A percentile compares a stretch with the other conserved stretches of the same genome.
These are phyloP conservation scores for Kwoniella sp. DNA, from an alignment of 768 basidiomycete genomes.

Conservation along the genomic window DNA sequence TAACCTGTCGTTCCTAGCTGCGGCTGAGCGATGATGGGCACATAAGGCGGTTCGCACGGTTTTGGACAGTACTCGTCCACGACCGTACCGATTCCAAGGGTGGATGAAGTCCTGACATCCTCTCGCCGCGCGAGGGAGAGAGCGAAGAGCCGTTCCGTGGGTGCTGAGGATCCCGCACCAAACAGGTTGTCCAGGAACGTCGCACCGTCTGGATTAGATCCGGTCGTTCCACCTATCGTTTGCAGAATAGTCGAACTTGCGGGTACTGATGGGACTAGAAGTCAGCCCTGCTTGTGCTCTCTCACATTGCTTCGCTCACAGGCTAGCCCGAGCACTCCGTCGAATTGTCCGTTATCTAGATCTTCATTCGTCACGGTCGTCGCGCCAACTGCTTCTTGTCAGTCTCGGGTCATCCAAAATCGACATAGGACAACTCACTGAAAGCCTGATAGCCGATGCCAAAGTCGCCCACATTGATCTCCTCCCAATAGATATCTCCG, in stretches of 20 bases:
- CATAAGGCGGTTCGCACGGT: slow-evolving; percentile 39
- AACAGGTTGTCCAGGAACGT: slow-evolving; percentile 49
- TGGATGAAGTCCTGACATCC: slow-evolving; percentile 42
- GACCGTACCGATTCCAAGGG: slow-evolving; percentile 40
- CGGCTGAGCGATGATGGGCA: slow-evolving; percentile 43
- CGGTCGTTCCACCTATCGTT: slow-evolving; percentile 42
- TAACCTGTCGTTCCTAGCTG: slow-evolving; percentile 35
- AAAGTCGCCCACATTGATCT: slow-evolving; percentile 40
- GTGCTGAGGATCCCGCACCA: slow-evolving; percentile 39
- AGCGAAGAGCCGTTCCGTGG: slow-evolving; percentile 40
- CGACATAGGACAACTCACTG: slow-evolving; percentile 19
- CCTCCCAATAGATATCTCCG: slow-evolving; percentile 47
- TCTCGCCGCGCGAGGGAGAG: slow-evolving; percentile 43
- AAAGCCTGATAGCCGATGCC: slow-evolving; percentile 47
- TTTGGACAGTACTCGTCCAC: slow-evolving; percentile 29
- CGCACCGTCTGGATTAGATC: slow-evolving; percentile 45
- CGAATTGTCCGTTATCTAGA: slow-evolving; percentile 38
- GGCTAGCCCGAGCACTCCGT: slow-evolving; percentile 45
- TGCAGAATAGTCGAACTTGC: slow-evolving; percentile 43
- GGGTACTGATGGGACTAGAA: slow-evolving; percentile 21
- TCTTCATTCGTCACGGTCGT: slow-evolving; percentile 36
- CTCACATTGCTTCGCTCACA: slow-evolving; percentile 15
- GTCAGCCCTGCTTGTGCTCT: background rate
- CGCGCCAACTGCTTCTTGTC: slow-evolving; percentile 29
- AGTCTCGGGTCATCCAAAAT: background rate